Evolutionary conservation across 768 basidiomycete species (phyloP), one percentile per base, ranked within the genome.

Genomic region (Amanita molliuscula): DNA sequence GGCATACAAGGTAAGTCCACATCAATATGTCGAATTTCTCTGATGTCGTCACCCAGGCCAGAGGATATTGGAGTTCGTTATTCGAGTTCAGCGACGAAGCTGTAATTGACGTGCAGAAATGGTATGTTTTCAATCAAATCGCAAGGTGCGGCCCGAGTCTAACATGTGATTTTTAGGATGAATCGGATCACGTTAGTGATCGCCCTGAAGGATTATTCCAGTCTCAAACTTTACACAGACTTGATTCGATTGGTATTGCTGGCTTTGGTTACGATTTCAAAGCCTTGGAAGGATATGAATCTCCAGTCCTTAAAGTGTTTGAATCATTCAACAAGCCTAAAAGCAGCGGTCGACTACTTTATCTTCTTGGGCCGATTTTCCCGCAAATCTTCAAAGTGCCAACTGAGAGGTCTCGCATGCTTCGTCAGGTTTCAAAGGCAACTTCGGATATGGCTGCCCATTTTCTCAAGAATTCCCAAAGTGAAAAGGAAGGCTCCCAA

Each of bases 221-320:
- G n/a, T n/a, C n/a, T n/a, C n/a, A n/a, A n/a, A n/a, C n/a, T n/a
- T n/a, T n/a, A n/a, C n/a, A 25, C 41, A 79, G 78, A 10, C 63
- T 82, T 4, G 81, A 82, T 55, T 72, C 67, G 1, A 67, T 82
- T 45, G 78, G 79, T 13, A 74, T 81, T 31, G 77, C 76, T 5
- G 77, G 78, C 0, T 82, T 81, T 50, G 73, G 75, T 4, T 73
- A 81, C 55, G 66, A 79, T 55, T 82, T 82, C 53, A 70, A 71
- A 10, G 61, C 74, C 0, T 65, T 81, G 3, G 70, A 75, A 15
- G 78, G 78, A 6, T 68, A 74, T 50, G 59, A 58, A 23, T 65
- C 73, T 3, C 53, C 64, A 1, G 65, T 79, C 15, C 63, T 68
- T 2, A 64, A 70, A 4, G 62, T 66, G 2, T 73, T 77, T 26